Percentiles rank a stretch among this genome's conserved stretches.
Conservation (phyloP, 345 rosid genomes). For the Euphorbia pulcherrima region DNA sequence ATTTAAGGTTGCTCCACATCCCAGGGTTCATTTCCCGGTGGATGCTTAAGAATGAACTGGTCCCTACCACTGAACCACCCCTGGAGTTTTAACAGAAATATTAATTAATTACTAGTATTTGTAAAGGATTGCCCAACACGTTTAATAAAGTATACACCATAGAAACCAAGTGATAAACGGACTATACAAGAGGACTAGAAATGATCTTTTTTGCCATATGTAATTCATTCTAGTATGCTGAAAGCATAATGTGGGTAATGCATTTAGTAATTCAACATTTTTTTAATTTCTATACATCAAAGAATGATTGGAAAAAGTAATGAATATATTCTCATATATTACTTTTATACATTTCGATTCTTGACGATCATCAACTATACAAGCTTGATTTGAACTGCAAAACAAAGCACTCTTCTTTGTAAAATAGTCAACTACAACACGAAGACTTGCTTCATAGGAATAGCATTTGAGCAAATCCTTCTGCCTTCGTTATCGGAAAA, state of each 20-base stretch:
- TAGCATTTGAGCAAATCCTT: background rate
- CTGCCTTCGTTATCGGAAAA: conserved; percentile 10
- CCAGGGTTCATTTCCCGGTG: no score
- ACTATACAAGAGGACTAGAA: no score
- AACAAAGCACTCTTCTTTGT: background rate
- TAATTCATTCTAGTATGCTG: no score
- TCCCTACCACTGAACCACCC: no score
- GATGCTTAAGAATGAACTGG: no score
- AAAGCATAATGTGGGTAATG: background rate
- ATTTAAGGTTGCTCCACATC: no score
- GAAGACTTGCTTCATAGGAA: background rate
- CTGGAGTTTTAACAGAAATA: no score
- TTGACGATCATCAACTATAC: background rate
- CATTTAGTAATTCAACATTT: background rate
- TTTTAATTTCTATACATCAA: background rate
- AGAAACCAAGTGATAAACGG: no score
- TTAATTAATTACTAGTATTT: no score
- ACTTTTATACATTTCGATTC: background rate
- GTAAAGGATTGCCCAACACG: no score
- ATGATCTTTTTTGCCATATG: no score
- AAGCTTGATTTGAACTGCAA: background rate
- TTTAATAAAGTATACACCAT: no score
- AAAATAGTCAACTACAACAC: background rate
- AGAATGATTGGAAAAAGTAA: background rate
- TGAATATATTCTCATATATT: background rate